Base-by-base conservation (phyloP, 768 basidiomycete species). In the Daedaleopsis nitida region DNA sequence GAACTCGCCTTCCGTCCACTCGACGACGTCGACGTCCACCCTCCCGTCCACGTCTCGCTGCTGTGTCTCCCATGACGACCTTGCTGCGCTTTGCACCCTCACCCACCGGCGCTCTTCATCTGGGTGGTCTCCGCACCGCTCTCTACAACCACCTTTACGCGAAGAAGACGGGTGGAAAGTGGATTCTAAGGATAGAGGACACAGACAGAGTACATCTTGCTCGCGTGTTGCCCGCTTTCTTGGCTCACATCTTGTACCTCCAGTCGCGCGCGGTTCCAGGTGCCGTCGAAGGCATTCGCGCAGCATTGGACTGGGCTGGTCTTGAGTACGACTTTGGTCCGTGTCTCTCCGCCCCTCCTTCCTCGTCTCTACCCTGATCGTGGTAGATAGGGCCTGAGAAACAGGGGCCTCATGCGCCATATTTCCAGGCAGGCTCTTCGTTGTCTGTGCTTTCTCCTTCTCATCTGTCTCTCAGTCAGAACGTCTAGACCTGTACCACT, bases 21-120 rank as follows among this genome's bases (percentile, higher is more conserved):
- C 44, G 17, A 17, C 44, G 44, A 7, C n/a, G 42, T 10, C 42
- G 14, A 14, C 42, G 42, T 43, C 42, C 42, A 10, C 19, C 42
- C 42, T 43, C 16, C 27, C 37, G 38, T 7, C 27, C 4, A 32
- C 27, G 27, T 32, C 27, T 32, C 27, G 27, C 27, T 32, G 27
- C 27, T 32, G 17, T 10, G 17, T 10, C 17, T 16, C 16, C n/a
- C n/a, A 64, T 64, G 62, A 17, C 54, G 1, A 32, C 55, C 12
- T 78, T 94, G 17, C 74, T 98, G 16, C 88, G 97, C 16, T 98
- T 99, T 73, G 97, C 96, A 2, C 97, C 97, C 1, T 98, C 97
- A 1, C 97, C 97, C 1, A 99, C 97, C 0, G 97, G 97, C 1
- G 83, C 89, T 35, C 78, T 98, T 5, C 97, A 99, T 73, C 86